Evolutionary conservation across 2,329 filamentous ascomycete species (phyloP).

Genomic region (Penicillium occitanis): DNA sequence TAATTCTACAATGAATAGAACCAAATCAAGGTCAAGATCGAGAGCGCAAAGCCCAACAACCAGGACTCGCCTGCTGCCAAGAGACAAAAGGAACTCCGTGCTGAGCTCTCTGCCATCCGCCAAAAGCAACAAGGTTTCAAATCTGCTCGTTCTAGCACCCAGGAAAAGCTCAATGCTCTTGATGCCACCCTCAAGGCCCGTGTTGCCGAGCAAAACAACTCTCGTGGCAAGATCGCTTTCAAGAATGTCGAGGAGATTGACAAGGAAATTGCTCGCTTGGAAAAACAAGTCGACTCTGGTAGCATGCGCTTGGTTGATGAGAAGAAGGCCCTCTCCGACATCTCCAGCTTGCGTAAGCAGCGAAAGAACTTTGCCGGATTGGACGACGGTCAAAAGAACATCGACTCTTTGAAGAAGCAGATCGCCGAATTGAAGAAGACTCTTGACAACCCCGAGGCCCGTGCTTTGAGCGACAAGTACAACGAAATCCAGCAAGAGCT

Average conservation of each 20-base stretch:
- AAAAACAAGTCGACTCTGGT: constrained; percentile 82
- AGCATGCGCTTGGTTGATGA: constrained; percentile 96
- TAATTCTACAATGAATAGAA: constrained; percentile 61
- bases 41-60: constrained; percentile 76
- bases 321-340: constrained; percentile 85
- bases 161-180: constrained; percentile 88
- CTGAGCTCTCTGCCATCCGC: constrained; percentile 79
- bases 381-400: constrained; percentile 81
- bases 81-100: constrained; percentile 80
- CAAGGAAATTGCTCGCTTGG: constrained; percentile 73
- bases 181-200: constrained; percentile 85
- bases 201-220: constrained; percentile 81
- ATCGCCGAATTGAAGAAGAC: constrained; percentile 85
- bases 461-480: constrained; percentile 84
- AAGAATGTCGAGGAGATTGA: constrained; percentile 89
- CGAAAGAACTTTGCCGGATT: constrained; percentile 88
- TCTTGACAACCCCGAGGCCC: constrained; percentile 87
- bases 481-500: constrained; percentile 82
- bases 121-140: constrained; percentile 87
- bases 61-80: constrained; percentile 77
- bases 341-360: constrained; percentile 78
- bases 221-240: constrained; percentile 76
- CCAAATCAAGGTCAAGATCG: constrained; percentile 83
- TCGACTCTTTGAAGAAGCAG: constrained; percentile 81
- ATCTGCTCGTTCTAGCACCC: constrained; percentile 70